Base-by-base conservation (phyloP, 208 protist genomes). In the Crithidia fasciculata region DNA sequence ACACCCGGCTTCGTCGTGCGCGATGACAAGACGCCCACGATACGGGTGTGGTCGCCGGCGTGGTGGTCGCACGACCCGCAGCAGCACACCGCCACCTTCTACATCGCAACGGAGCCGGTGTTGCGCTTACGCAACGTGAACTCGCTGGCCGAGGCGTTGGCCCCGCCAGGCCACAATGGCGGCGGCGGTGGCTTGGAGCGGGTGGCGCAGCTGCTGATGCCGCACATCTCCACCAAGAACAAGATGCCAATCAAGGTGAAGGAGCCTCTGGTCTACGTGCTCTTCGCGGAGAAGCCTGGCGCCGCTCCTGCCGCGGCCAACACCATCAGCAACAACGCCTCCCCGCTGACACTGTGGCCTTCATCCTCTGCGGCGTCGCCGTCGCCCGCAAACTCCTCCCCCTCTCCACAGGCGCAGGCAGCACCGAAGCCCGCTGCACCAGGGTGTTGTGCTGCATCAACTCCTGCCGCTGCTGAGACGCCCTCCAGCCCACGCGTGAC, bases 61-160 rank as follows among this genome's bases (percentile, higher is more conserved):
- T 90, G 83, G 72, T 92, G 87, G 87, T 81, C 68, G 13, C 83
- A 72, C 61, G 67, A 80, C 43, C 6, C 13, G 0, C 28, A 18
- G 13, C 13, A 39, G 19, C 28, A 56, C 1, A 54, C 52, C 13
- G 77, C 82, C 13, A 77, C 72, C 2, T 80, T 89, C 40, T 88
- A 72, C 72, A 71, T 92, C 16, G 76, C 76, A 4, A 80, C 76
- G 0, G 87, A 89, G 37, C 57, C 78, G 36, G 74, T 84, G 7
- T 57, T 88, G 37, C 45, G 13, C 15, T 68, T 88, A 18, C 45
- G 39, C 6, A 43, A 62, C 37, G 76, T 53, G 50, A n/a, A 57
- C 62, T 80, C 73, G 18, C 69, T 89, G 3, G 47, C 72, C 8
- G 59, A 79, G 5, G 86, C 77, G 19, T 68, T 88, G 16, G 19